phyloP scores from a whole-genome alignment of 805 yeast species.

The Wickerhamiella spandovensis region DNA sequence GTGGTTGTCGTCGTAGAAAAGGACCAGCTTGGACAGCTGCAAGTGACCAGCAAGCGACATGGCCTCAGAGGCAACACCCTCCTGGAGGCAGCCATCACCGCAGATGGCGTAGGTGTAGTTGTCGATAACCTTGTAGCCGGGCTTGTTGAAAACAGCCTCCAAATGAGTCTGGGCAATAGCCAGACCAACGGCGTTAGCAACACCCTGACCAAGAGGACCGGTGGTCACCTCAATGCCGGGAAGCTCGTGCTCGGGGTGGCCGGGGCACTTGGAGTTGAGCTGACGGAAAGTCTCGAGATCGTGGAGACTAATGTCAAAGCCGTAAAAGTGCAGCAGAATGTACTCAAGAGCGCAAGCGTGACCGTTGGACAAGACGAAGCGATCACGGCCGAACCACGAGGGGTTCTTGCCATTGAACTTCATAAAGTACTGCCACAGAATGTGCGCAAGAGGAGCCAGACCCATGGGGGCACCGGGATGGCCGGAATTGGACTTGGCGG shows the following conservation, averaged over 20 bases:
- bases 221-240: constrained; percentile 96
- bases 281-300: constrained; percentile 88
- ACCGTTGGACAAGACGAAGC: constrained; percentile 91
- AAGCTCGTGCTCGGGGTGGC: constrained; percentile 88
- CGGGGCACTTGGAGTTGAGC: constrained; percentile 83
- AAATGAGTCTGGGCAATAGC: constrained; percentile 89
- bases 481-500: constrained; percentile 82
- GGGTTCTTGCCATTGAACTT: constrained; percentile 85
- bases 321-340: constrained; percentile 72
- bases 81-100: constrained; percentile 98
- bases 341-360: constrained; percentile 89
- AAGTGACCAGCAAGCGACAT: constrained; percentile 92
- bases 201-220: constrained; percentile 98
- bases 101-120: constrained; percentile 65
- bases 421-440: constrained; percentile 60
- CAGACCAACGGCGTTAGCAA: constrained; percentile 88
- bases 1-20: constrained; percentile 92
- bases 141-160: constrained; percentile 90
- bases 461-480: constrained; percentile 99
- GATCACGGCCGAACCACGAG: constrained; percentile 85
- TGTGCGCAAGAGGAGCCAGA: constrained; percentile 90
- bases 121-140: constrained; percentile 59
- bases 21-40: constrained; percentile 83
- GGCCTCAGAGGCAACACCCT: constrained; percentile 94
- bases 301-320: constrained; percentile 66